These are phyloP conservation scores for Kwoniella shivajii DNA, from an alignment of 1,284 basidiomycete species.

Conservation along the genomic window DNA sequence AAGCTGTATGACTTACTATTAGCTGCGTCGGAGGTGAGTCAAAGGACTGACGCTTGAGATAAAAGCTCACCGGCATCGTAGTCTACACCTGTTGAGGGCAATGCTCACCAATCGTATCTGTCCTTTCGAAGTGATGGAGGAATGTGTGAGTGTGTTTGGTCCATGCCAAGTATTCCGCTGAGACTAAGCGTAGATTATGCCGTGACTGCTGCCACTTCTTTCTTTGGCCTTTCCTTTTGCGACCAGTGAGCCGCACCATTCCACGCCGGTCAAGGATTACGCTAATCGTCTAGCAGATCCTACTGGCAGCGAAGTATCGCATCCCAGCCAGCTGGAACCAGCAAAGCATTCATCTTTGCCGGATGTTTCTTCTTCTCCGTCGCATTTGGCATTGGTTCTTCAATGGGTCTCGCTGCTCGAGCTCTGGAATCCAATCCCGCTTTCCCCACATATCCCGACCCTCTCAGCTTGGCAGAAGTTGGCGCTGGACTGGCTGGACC, in stretches of 20 bases:
- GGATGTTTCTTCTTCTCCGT: slow-evolving; percentile 81
- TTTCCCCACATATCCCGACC: slow-evolving; percentile 58
- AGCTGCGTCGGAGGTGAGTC: slow-evolving; percentile 5
- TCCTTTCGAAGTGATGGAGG: slow-evolving; percentile 11
- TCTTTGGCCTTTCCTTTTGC: slow-evolving; percentile 13
- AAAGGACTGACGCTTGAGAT: background rate
- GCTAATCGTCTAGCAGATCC: slow-evolving; percentile 7
- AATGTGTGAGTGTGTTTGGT: slow-evolving; percentile 10
- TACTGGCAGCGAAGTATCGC: slow-evolving; percentile 82
- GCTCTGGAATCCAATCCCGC: slow-evolving; percentile 66
- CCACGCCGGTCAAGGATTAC: background rate
- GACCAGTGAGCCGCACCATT: slow-evolving; percentile 2
- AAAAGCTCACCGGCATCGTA: background rate
- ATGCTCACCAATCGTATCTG: slow-evolving; percentile 8
- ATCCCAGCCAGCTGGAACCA: slow-evolving; percentile 72
- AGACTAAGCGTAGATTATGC: slow-evolving; percentile 5
- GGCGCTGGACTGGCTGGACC: slow-evolving; percentile 62
- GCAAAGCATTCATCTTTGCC: slow-evolving; percentile 79
- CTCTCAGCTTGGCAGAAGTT: slow-evolving; percentile 78
- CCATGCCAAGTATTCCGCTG: background rate
- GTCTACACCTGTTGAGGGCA: slow-evolving; percentile 1
- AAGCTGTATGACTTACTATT: slow-evolving; percentile 12
- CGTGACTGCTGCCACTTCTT: slow-evolving; percentile 13
- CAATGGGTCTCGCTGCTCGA: slow-evolving; percentile 75
- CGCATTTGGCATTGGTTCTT: slow-evolving; percentile 61